Percentiles rank a stretch among this genome's conserved stretches.
Conservation (phyloP, 2,329 filamentous ascomycete species). For the Fusarium tjaetaba region DNA sequence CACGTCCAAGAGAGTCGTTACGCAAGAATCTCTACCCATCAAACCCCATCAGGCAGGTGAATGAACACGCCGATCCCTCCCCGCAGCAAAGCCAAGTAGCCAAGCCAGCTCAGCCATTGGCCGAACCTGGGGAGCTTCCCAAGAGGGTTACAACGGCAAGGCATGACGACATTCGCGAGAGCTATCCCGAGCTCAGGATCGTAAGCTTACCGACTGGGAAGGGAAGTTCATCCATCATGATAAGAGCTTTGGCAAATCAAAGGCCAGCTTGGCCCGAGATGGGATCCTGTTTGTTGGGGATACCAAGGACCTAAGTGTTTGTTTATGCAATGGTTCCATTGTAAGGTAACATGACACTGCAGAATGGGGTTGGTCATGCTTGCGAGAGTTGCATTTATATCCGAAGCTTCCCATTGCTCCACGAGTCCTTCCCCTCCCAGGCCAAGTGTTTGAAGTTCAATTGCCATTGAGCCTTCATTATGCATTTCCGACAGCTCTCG, state of each 20-base stretch:
- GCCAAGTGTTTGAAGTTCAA: neutral
- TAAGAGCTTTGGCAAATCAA: conserved; percentile 24
- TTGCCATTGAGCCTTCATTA: neutral
- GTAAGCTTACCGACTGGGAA: conserved; percentile 33
- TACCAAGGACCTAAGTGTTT: conserved; percentile 1
- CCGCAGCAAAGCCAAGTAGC: conserved; percentile 23
- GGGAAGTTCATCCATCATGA: conserved; percentile 21
- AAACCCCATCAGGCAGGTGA: conserved; percentile 30
- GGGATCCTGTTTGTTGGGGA: conserved; percentile 14
- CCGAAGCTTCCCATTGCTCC: neutral
- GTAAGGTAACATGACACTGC: conserved; percentile 29
- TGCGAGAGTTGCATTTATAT: conserved; percentile 34
- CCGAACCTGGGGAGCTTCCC: conserved; percentile 17
- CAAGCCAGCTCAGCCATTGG: conserved; percentile 13
- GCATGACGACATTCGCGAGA: conserved; percentile 35
- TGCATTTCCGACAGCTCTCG: conserved; percentile 32
- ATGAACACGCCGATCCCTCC: conserved; percentile 5
- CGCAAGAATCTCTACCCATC: conserved; percentile 22
- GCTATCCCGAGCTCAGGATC: conserved; percentile 19
- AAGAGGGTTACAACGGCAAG: conserved; percentile 23
- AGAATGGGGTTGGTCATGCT: neutral
- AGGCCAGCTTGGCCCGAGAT: neutral
- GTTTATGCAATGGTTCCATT: conserved; percentile 24
- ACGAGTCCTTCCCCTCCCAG: neutral
- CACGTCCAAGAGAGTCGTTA: conserved; percentile 1